phyloP scores from a whole-genome alignment of 495 filamentous ascomycete species.

The Xylaria telfairii region DNA sequence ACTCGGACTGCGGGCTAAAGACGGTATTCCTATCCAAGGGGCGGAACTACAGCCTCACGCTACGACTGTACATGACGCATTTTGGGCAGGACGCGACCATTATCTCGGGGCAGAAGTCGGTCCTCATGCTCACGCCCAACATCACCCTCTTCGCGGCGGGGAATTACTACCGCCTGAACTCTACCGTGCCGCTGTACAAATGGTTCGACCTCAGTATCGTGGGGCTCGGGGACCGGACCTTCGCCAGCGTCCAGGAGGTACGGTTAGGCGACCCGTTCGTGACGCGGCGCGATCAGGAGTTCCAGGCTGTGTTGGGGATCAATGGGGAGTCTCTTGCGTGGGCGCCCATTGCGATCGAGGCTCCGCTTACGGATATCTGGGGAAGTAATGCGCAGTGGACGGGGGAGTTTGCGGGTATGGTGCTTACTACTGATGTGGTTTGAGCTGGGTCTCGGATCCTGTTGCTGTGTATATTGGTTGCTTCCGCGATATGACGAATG shows the following conservation, averaged over 20 bases:
- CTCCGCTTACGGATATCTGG: constrained; percentile 50
- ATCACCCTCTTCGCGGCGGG: constrained; percentile 55
- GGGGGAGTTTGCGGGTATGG: constrained; percentile 36
- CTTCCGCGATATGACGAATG: too few relatives aligned
- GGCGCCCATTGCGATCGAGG: constrained; percentile 57
- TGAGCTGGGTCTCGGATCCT: not conserved
- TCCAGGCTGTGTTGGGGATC: constrained; percentile 49
- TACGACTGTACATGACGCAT: constrained; percentile 45
- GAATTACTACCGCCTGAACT: constrained; percentile 52
- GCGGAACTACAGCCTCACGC: constrained; percentile 55
- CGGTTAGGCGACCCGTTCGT: constrained; percentile 25
- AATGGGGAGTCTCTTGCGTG: constrained; percentile 50
- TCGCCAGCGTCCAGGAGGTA: constrained; percentile 39
- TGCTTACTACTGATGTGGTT: constrained; percentile 31
- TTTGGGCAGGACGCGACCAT: constrained; percentile 37
- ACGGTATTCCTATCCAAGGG: constrained; percentile 57
- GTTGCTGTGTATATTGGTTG: not conserved
- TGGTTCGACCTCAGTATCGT: constrained; percentile 52
- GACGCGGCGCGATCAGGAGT: constrained; percentile 41
- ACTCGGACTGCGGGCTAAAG: constrained; percentile 41
- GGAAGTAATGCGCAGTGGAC: constrained; percentile 38
- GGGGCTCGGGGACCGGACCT: constrained; percentile 49
- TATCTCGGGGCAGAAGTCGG: constrained; percentile 53
- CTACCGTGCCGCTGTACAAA: constrained; percentile 45
- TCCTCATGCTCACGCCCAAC: constrained; percentile 50